phyloP scores from a whole-genome alignment of 306 rosid species.

The Cotoneaster glaucophyllus region DNA sequence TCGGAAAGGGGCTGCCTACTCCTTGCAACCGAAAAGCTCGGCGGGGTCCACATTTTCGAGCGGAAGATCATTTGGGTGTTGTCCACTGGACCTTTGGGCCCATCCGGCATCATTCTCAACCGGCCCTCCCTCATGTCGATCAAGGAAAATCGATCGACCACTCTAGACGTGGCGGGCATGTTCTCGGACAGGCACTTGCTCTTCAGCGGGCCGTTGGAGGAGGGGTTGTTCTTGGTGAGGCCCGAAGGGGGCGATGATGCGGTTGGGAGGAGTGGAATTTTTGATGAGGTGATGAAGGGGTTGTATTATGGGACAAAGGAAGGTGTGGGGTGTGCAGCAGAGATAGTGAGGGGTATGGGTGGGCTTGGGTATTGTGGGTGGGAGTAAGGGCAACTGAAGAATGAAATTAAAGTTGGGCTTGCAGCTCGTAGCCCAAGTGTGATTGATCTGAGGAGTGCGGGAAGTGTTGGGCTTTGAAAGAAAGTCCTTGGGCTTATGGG shows the following conservation, averaged over 20 bases:
- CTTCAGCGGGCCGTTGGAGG: slow-evolving; percentile 88
- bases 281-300: slow-evolving; percentile 82
- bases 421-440: slow-evolving; percentile 87
- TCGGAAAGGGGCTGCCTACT: slow-evolving; percentile 88
- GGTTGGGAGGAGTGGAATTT: slow-evolving; percentile 57
- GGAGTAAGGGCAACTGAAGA: slow-evolving; percentile 62
- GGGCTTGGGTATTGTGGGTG: slow-evolving; percentile 67
- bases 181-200: slow-evolving; percentile 64
- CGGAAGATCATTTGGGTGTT: slow-evolving; percentile 63
- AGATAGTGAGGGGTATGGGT: slow-evolving; percentile 66
- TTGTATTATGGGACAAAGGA: slow-evolving; percentile 71
- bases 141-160: slow-evolving; percentile 72
- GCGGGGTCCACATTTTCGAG: slow-evolving; percentile 85
- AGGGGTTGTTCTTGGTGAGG: slow-evolving; percentile 61
- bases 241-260: slow-evolving; percentile 31
- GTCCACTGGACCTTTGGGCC: slow-evolving; percentile 66
- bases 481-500: slow-evolving; percentile 69
- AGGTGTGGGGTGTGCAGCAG: slow-evolving; percentile 76
- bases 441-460: slow-evolving; percentile 38
- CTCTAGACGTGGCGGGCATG: slow-evolving; percentile 48
- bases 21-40: slow-evolving; percentile 68
- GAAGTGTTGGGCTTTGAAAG: slow-evolving; percentile 63
- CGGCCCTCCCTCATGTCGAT: slow-evolving; percentile 83
- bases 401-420: slow-evolving; percentile 76
- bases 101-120: slow-evolving; percentile 70